These are phyloP conservation scores for Botryotinia narcissicola DNA, from an alignment of 2,329 filamentous ascomycete species.

Conservation along the genomic window DNA sequence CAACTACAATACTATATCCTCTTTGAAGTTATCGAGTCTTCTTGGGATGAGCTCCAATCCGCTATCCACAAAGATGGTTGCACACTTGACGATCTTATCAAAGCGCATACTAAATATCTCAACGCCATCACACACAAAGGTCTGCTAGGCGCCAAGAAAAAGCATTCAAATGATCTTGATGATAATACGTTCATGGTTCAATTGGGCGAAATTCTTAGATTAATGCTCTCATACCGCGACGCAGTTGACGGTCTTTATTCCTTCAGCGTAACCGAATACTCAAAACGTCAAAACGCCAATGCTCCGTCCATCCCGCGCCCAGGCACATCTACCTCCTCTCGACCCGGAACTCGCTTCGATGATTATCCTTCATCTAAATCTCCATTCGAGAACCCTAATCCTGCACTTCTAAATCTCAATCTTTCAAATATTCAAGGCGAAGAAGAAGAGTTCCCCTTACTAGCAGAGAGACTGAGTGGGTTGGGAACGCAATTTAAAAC, in stretches of 20 bases:
- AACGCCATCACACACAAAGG: constrained; percentile 95
- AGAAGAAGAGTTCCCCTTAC: constrained; percentile 63
- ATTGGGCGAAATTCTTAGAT: constrained; percentile 85
- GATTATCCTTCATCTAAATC: constrained; percentile 27
- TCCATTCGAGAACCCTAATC: constrained; percentile 26
- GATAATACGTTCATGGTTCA: constrained; percentile 83
- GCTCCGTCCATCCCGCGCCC: constrained; percentile 25
- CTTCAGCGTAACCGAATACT: constrained; percentile 93
- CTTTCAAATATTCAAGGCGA: constrained; percentile 38
- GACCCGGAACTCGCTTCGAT: constrained; percentile 33
- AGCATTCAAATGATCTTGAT: constrained; percentile 45
- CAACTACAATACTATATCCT: constrained; percentile 98
- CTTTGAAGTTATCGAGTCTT: constrained; percentile 96
- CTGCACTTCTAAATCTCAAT: constrained; percentile 36
- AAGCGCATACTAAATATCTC: constrained; percentile 86
- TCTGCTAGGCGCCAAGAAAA: constrained; percentile 70
- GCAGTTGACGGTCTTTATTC: constrained; percentile 91
- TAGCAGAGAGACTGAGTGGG: constrained; percentile 70
- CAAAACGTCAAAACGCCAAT: constrained; percentile 68
- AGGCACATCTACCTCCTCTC: constrained; percentile 34
- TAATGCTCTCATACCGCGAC: constrained; percentile 92
- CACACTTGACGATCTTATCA: constrained; percentile 92
- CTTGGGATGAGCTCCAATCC: constrained; percentile 86
- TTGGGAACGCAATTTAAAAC: constrained; percentile 74
- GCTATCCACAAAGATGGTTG: constrained; percentile 80